Percentiles rank a stretch among this genome's conserved stretches.
Conservation (phyloP, 2,329 filamentous ascomycete genomes). For the Diaporthe amygdali region DNA sequence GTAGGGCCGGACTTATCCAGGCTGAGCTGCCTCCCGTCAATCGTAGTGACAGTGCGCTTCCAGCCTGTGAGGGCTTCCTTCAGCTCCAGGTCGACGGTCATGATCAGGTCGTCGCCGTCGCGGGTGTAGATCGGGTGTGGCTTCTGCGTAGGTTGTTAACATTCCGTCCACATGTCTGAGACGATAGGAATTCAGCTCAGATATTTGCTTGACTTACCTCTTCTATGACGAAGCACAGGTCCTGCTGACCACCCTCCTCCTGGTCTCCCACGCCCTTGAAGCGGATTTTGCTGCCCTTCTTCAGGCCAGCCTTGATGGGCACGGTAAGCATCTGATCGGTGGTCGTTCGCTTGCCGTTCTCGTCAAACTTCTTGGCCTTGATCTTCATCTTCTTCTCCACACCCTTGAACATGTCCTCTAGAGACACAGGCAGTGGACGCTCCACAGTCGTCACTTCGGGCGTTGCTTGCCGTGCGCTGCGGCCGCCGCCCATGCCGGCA, state of each 20-base stretch:
- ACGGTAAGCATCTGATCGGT: slow-evolving; percentile 93
- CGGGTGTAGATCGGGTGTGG: slow-evolving; percentile 82
- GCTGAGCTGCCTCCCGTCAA: slow-evolving; percentile 85
- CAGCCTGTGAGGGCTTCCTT: slow-evolving; percentile 96
- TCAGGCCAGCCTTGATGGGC: slow-evolving; percentile 92
- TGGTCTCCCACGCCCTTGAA: slow-evolving; percentile 98
- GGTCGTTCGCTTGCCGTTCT: slow-evolving; percentile 80
- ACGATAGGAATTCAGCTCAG: not conserved
- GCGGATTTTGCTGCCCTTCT: slow-evolving; percentile 98
- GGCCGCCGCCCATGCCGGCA: slow-evolving; percentile 28
- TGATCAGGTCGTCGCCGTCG: slow-evolving; percentile 85
- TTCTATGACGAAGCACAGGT: slow-evolving; percentile 91
- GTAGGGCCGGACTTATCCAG: slow-evolving; percentile 85
- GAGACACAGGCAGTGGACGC: slow-evolving; percentile 76
- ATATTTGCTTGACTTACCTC: slow-evolving; percentile 67
- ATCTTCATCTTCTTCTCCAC: slow-evolving; percentile 98
- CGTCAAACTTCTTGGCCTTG: slow-evolving; percentile 93
- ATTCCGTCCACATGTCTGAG: not conserved
- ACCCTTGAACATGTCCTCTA: slow-evolving; percentile 90
- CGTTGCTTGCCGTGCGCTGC: slow-evolving; percentile 57
- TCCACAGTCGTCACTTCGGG: slow-evolving; percentile 93
- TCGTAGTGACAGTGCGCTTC: slow-evolving; percentile 89
- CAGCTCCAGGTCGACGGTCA: slow-evolving; percentile 79
- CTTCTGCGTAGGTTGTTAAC: slow-evolving; percentile 69
- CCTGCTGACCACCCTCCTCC: slow-evolving; percentile 93